Evolutionary conservation across 2,329 filamentous ascomycete species (phyloP), one percentile per base, ranked within the genome.

Genomic region (Piedraia hortae): DNA sequence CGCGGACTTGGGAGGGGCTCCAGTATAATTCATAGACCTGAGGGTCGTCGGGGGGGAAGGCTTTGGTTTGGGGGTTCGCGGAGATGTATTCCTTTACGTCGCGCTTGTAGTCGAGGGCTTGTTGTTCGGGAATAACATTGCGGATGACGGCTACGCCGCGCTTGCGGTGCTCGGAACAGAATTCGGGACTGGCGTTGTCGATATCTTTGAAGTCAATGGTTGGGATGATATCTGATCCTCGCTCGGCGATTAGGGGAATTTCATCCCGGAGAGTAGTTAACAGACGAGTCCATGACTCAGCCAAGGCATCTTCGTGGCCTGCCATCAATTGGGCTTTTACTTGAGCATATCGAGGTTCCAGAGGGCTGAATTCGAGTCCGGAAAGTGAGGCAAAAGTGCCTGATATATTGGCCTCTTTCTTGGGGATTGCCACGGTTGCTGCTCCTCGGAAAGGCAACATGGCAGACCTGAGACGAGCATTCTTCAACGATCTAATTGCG

Each of bases 101-200:
- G 6, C 43, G 39, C 34, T 55, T 55, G 39, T 48, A 44, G 17
- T 42, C 41, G 20, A 53, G 34, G 4, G 44, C 50, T 29, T 54
- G 46, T 10, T 45, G 28, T 28, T 52, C 38, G 1, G 45, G 35
- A 1, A 56, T 34, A 1, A 54, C 51, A 14, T 48, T 45, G 18
- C 50, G 41, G 16, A 56, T 43, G 5, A 55, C 45, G 3, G 51
- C 50, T 1, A 54, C 51, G 10, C 52, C 52, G 15, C 65, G 57
- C 34, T 63, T 61, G 33, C 54, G 54, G 22, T 67, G 48, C 34
- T 59, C 56, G 21, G 47, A 46, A 23, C 48, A 51, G 38, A 72
- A 72, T 2, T 53, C 46, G 12, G 54, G 46, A 2, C 58, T 53
- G 22, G 56, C 51, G 24, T 48, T 28, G 14, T 37, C 34, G 18